phyloP scores from a whole-genome alignment of 164 flowering plant species.

The Chimonanthus salicifolius region DNA sequence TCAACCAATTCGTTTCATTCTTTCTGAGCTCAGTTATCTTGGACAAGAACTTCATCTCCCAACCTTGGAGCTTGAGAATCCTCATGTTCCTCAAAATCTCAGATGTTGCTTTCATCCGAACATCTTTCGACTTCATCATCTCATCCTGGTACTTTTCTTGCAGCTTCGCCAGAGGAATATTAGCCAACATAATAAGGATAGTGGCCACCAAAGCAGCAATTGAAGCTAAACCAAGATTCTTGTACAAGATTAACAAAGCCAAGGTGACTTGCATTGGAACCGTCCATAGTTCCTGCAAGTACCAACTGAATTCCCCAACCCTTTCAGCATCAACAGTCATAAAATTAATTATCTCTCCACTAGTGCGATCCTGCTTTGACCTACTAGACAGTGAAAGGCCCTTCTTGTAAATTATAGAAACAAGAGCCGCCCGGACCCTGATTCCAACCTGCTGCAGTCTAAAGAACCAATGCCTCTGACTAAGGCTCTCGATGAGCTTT shows the following conservation, averaged over 20 bases:
- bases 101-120: constrained; percentile 64
- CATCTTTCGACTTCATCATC: constrained; percentile 66
- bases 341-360: constrained; percentile 66
- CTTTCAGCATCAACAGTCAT: constrained; percentile 78
- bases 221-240: constrained; percentile 55
- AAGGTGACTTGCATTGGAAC: constrained; percentile 44
- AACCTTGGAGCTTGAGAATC: constrained; percentile 73
- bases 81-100: constrained; percentile 75
- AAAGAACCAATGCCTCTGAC: constrained; percentile 60
- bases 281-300: constrained; percentile 68
- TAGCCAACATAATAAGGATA: constrained; percentile 44
- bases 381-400: constrained; percentile 54
- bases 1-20: constrained; percentile 53
- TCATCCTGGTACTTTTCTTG: constrained; percentile 44
- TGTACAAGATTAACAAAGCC: constrained; percentile 56
- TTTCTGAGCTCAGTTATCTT: constrained; percentile 47
- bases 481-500: constrained; percentile 54
- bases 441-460: constrained; percentile 41
- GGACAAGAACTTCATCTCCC: constrained; percentile 72
- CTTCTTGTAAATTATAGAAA: constrained; percentile 47
- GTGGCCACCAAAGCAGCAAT: constrained; percentile 52
- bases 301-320: constrained; percentile 51
- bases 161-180: constrained; percentile 46
- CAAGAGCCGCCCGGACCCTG: constrained; percentile 40
- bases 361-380: constrained; percentile 51